Conservation (phyloP, 2,329 filamentous ascomycete genomes). For the Phialophora chinensis region DNA sequence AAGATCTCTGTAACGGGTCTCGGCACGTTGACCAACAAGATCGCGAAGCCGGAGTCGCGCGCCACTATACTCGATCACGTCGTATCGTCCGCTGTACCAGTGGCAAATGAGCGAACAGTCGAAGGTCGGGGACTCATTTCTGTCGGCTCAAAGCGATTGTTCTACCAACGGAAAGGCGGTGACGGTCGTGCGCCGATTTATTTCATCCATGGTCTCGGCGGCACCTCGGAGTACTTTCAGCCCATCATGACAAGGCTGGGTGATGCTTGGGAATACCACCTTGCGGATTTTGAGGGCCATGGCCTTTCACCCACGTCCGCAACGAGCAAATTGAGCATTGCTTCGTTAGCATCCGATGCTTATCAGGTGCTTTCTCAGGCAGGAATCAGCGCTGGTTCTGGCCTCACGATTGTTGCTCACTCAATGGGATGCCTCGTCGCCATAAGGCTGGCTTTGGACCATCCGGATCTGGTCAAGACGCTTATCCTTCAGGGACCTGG, state of each 20-base stretch:
- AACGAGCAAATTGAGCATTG: constrained; percentile 50
- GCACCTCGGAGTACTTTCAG: constrained; percentile 52
- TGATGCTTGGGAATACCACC: constrained; percentile 46
- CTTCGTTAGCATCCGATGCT: constrained; percentile 54
- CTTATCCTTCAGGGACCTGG: constrained; percentile 58
- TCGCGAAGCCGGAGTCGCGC: constrained; percentile 40
- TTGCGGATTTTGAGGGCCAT: constrained; percentile 64
- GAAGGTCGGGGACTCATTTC: constrained; percentile 45
- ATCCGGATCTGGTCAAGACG: constrained; percentile 51
- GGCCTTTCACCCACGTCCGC: constrained; percentile 60
- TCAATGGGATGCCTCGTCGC: constrained; percentile 60
- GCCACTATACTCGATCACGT: constrained; percentile 35
- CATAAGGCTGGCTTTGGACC: constrained; percentile 48
- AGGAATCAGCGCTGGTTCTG: constrained; percentile 38
- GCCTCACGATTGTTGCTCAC: constrained; percentile 57
- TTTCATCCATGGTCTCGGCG: constrained; percentile 64
- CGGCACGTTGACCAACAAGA: constrained; percentile 52
- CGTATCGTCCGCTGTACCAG: constrained; percentile 33
- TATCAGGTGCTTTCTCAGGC: constrained; percentile 47
- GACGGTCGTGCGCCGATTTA: constrained; percentile 46
- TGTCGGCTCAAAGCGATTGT: constrained; percentile 52
- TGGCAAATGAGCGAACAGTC: constrained; percentile 40
- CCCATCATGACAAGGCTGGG: constrained; percentile 52
- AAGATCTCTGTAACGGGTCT: constrained; percentile 50
- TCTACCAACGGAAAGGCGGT: constrained; percentile 46